These are phyloP conservation scores for Trypanosoma rangeli DNA, from an alignment of 208 protist species.

Conservation along the genomic window DNA sequence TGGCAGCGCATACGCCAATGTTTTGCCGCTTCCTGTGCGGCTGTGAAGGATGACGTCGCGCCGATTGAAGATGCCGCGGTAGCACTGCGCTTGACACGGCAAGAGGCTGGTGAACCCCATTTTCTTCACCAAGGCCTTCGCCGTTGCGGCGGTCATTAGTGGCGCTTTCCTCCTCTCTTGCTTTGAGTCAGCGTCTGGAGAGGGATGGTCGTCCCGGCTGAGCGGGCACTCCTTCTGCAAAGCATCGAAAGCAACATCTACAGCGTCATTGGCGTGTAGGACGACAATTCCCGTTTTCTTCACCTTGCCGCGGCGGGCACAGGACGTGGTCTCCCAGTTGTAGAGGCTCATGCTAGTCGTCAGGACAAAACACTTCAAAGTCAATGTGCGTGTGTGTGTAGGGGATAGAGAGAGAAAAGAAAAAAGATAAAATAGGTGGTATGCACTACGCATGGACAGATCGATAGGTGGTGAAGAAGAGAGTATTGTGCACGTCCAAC, in stretches of 20 bases:
- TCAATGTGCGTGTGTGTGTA: neutral
- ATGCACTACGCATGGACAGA: neutral
- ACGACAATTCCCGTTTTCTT: constrained; percentile 89
- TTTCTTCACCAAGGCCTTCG: constrained; percentile 41
- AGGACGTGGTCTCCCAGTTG: constrained; percentile 73
- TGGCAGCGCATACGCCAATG: constrained; percentile 98
- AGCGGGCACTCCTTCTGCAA: constrained; percentile 60
- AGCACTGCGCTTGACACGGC: constrained; percentile 87
- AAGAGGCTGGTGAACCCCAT: constrained; percentile 68
- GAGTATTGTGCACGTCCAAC: neutral
- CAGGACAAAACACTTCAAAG: neutral
- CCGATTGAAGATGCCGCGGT: constrained; percentile 81
- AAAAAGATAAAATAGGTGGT: neutral
- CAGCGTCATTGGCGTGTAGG: constrained; percentile 61
- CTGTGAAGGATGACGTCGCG: constrained; percentile 93
- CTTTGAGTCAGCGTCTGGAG: constrained; percentile 16
- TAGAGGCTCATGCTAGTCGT: constrained; percentile 46
- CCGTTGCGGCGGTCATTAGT: constrained; percentile 71
- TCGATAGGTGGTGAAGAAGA: neutral
- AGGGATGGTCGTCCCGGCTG: constrained; percentile 23
- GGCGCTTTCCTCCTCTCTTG: constrained; percentile 36
- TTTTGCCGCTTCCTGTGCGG: constrained; percentile 96
- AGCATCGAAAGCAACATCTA: constrained; percentile 71
- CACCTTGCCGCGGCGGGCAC: constrained; percentile 53
- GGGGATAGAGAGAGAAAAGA: neutral